Evolutionary conservation across 2,329 filamentous ascomycete species (phyloP), one percentile per base, ranked within the genome.

Genomic region (Hymenoscyphus salicellus): DNA sequence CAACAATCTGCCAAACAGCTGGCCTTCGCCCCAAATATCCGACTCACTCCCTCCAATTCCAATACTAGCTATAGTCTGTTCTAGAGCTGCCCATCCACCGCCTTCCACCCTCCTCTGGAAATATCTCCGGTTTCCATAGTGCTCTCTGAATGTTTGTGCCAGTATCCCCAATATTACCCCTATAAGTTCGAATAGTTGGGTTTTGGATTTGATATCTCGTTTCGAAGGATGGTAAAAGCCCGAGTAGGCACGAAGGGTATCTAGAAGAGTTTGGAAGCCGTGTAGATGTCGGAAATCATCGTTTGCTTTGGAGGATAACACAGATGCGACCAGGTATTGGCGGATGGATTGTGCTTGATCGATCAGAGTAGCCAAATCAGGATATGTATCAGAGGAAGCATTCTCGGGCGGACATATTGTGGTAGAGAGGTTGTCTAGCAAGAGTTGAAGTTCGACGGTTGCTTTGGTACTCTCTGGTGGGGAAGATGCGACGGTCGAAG

Each of bases 91-190:
- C 89, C 92, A 96, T 3, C 94, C 93, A 63, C 89, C 90, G 26
- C 86, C 88, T 65, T 91, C 85, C 33, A 96, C 86, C 69, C 87
- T 84, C 70, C 87, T 88, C 65, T 87, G 85, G 75, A 98, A 98
- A 79, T 94, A 97, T 71, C 91, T 86, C 73, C 89, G 86, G 78
- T 98, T 99, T 23, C 93, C 94, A 57, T 89, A 83, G 76, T 98
- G 93, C 56, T 87, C 87, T 62, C 87, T 85, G 69, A 99, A 84
- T 43, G 72, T 70, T 63, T 75, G 70, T 1, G 90, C 89, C 32
- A 98, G 79, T 16, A 95, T 86, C 36, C 86, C 86, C 46, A 95
- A 80, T n/a, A 90, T 83, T 8, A 84, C 84, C 72, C 92, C 86
- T 20, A 96, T 80, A 20, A 94, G 80, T 65, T 85, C 83, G 72